phyloP scores from a whole-genome alignment of 768 basidiomycete species.

The Myochromella boudieri region DNA sequence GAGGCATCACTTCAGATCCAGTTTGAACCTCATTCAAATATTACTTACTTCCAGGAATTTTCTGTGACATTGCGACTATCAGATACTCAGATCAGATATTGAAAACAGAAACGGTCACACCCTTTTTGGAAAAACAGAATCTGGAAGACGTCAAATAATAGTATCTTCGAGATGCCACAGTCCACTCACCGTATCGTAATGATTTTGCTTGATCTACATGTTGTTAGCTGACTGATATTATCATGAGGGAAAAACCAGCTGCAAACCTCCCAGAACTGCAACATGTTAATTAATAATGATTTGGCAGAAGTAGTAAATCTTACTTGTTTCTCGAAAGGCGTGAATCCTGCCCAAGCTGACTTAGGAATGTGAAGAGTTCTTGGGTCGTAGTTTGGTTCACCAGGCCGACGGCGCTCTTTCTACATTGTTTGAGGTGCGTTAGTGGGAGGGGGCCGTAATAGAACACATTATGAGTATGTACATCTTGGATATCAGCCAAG shows the following conservation, averaged over 20 bases:
- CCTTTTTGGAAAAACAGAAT: conserved; percentile 99
- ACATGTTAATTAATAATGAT: conserved; percentile 4
- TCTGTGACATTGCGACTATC: conserved; percentile 29
- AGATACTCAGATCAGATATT: conserved; percentile 3
- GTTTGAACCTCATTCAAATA: not conserved
- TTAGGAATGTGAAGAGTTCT: conserved; percentile 82
- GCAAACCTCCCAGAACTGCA: conserved; percentile 74
- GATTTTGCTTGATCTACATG: conserved; percentile 88
- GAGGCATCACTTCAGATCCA: conserved; percentile 12
- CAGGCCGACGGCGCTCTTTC: conserved; percentile 80
- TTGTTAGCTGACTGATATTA: conserved; percentile 1
- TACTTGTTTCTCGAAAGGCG: conserved; percentile 93
- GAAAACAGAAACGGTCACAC: conserved; percentile 30
- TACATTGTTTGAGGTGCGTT: conserved; percentile 24
- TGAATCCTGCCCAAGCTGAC: conserved; percentile 78
- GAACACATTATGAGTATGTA: conserved; percentile 28
- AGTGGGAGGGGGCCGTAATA: no score
- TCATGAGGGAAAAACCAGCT: not conserved
- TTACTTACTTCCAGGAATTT: conserved; percentile 74
- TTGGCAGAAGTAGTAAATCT: conserved; percentile 9
- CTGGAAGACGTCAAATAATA: conserved; percentile 33
- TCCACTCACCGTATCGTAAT: conserved; percentile 81
- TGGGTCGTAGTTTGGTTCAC: conserved; percentile 88
- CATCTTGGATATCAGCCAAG: conserved; percentile 71
- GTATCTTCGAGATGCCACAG: conserved; percentile 4